These are phyloP conservation scores for Circinella umbellata DNA, from an alignment of 371 early-diverging fungal genomes.

Conservation along the genomic window DNA sequence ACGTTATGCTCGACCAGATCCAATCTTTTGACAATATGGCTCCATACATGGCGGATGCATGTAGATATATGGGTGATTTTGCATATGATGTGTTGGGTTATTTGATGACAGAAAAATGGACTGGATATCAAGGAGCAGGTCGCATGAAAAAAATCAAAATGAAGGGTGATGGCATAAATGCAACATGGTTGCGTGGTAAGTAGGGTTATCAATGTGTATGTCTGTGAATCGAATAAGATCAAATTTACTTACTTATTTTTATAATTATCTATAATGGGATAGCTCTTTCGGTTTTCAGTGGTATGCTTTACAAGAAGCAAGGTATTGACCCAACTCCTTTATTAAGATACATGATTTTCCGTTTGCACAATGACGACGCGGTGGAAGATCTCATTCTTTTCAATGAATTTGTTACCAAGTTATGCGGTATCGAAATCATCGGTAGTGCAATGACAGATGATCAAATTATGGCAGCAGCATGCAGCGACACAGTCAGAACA, in stretches of 20 bases:
- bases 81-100: slow-evolving; percentile 85
- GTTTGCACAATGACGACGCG: slow-evolving; percentile 56
- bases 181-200: slow-evolving; percentile 56
- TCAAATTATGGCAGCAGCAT: slow-evolving; percentile 73
- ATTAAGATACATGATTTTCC: slow-evolving; percentile 71
- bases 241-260: background rate
- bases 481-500: slow-evolving; percentile 64
- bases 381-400: slow-evolving; percentile 63
- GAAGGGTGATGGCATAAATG: slow-evolving; percentile 64
- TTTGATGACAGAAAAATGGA: slow-evolving; percentile 71
- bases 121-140: slow-evolving; percentile 56
- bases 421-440: slow-evolving; percentile 74
- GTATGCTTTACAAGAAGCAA: slow-evolving; percentile 75
- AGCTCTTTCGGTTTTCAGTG: slow-evolving; percentile 76
- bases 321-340: slow-evolving; percentile 67
- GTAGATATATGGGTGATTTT: slow-evolving; percentile 83
- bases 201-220: background rate
- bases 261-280: background rate
- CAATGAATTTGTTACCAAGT: slow-evolving; percentile 74
- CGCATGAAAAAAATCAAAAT: slow-evolving; percentile 46
- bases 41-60: slow-evolving; percentile 83
- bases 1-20: slow-evolving; percentile 77
- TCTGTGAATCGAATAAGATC: too few species aligned
- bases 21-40: slow-evolving; percentile 89
- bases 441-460: slow-evolving; percentile 55